phyloP scores from a whole-genome alignment of 148 eudicot genomes.

The Rhododendron williamsianum region DNA sequence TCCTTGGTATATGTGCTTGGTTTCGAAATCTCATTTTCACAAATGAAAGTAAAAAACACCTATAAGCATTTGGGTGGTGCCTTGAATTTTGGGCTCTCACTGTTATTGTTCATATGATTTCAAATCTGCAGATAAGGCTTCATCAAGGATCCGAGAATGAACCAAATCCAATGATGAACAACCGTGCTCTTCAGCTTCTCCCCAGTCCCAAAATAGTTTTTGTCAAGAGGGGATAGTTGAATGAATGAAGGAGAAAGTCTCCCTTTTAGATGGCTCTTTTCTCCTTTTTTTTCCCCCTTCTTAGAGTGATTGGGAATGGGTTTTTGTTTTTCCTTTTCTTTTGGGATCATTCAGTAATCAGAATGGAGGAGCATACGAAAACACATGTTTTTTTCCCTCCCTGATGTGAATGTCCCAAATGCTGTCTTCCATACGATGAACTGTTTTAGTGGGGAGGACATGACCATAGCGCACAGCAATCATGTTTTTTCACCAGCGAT shows the following conservation, averaged over 20 bases:
- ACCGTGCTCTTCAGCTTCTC: slow-evolving; percentile 40
- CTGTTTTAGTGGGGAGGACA: not conserved
- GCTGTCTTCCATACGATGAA: not conserved
- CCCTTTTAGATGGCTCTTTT: not conserved
- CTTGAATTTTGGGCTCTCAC: not conserved
- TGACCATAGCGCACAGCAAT: not conserved
- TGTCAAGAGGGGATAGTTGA: slow-evolving; percentile 26
- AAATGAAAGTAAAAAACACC: not conserved
- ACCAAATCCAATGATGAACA: slow-evolving; percentile 28
- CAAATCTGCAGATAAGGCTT: slow-evolving; percentile 35
- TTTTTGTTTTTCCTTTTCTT: not conserved
- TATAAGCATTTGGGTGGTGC: not conserved
- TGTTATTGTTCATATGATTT: not conserved
- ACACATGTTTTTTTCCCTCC: not conserved
- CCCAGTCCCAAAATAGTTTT: slow-evolving; percentile 43
- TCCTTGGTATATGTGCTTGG: not conserved
- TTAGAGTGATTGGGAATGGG: slow-evolving; percentile 17
- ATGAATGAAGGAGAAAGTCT: not conserved
- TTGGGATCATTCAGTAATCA: slow-evolving; percentile 23
- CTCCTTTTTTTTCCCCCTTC: not conserved
- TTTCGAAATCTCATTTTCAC: not conserved
- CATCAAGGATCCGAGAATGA: slow-evolving; percentile 24
- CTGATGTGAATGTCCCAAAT: slow-evolving; percentile 1
- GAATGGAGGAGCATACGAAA: slow-evolving; percentile 12
- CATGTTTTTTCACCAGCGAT: slow-evolving; percentile 28